Base-by-base conservation (phyloP, 805 yeast genomes). In the Kluyveromyces wickerhamii region DNA sequence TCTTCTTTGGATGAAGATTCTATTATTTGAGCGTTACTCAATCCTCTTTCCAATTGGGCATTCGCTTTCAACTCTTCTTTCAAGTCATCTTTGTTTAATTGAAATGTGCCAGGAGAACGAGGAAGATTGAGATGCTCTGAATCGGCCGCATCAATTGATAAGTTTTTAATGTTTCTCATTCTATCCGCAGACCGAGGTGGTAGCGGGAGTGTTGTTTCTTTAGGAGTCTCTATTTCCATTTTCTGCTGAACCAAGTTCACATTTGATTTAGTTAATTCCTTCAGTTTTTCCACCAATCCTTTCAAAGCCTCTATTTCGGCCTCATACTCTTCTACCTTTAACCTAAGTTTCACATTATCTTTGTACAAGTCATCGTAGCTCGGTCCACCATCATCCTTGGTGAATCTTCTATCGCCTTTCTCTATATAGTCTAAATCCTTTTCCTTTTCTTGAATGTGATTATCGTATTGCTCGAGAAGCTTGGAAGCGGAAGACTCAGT, bases 181-280 rank as follows among this genome's bases (percentile, higher is more conserved):
- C 69, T 57, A 20, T 63, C 63, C 0, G 61, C 60, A 1, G 70
- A 65, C 36, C 70, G 51, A 21, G 66, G 63, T 7, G 70, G 70
- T 12, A 56, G 45, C 4, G 39, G 44, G 5, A 55, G 26, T 20
- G 37, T 25, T 2, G 16, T n/a, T 6, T 35, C 30, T 25, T 25
- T 19, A 29, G 30, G 16, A 33, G 40, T 27, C 37, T 45, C 33
- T 34, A 30, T 13, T 22, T 16, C 18, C 7, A 27, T 9, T 37
- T 32, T 8, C 18, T 35, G 35, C 30, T 35, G 35, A 27, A 37
- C 34, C n/a, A 21, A 8, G 15, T 39, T 37, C 22, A 39, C 25
- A 19, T 35, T 34, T 21, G 42, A 42, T 27, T 34, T 4, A 26
- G 39, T 25, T 13, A 32, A 22, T 20, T 34, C 29, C 19, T 38